Conservation (phyloP, 768 basidiomycete genomes). For the Phlegmacium glaucopus region DNA sequence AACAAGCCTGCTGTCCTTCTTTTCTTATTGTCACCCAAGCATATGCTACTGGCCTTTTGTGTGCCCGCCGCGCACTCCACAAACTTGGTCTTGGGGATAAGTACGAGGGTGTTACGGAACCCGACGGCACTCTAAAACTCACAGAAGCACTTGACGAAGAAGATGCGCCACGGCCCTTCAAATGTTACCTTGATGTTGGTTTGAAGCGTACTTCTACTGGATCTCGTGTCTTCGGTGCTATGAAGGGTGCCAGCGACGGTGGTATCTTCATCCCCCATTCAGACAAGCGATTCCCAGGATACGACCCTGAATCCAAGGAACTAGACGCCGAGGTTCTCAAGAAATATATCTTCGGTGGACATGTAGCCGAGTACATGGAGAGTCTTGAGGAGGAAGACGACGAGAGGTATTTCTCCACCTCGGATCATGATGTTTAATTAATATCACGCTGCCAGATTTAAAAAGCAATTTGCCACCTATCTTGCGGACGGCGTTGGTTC, state of each 20-base stretch:
- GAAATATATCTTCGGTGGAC: slow-evolving; percentile 97
- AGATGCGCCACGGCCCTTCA: slow-evolving; percentile 97
- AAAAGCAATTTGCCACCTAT: slow-evolving; percentile 95
- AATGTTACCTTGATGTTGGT: slow-evolving; percentile 97
- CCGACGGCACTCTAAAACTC: slow-evolving; percentile 79
- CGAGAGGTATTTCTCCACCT: slow-evolving; percentile 57
- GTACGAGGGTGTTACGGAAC: slow-evolving; percentile 91
- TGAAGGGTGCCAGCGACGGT: slow-evolving; percentile 98
- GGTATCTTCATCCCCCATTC: slow-evolving; percentile 98
- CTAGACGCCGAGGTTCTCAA: slow-evolving; percentile 93
- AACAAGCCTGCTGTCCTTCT: background rate
- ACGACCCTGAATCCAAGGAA: slow-evolving; percentile 87
- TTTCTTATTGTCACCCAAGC: slow-evolving; percentile 40
- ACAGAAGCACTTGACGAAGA: slow-evolving; percentile 89
- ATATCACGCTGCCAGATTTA: slow-evolving; percentile 56
- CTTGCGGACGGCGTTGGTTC: slow-evolving; percentile 94
- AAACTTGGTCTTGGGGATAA: slow-evolving; percentile 98
- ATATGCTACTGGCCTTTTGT: slow-evolving; percentile 95
- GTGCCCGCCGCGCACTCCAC: slow-evolving; percentile 89
- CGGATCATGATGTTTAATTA: background rate
- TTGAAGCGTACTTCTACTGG: slow-evolving; percentile 97
- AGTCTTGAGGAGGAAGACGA: slow-evolving; percentile 99
- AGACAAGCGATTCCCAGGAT: slow-evolving; percentile 97
- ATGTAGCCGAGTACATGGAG: slow-evolving; percentile 99
- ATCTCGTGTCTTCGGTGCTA: slow-evolving; percentile 94